These are phyloP conservation scores for Dorcoceras hygrometricum DNA, from an alignment of 257 asterid species.

Conservation along the genomic window DNA sequence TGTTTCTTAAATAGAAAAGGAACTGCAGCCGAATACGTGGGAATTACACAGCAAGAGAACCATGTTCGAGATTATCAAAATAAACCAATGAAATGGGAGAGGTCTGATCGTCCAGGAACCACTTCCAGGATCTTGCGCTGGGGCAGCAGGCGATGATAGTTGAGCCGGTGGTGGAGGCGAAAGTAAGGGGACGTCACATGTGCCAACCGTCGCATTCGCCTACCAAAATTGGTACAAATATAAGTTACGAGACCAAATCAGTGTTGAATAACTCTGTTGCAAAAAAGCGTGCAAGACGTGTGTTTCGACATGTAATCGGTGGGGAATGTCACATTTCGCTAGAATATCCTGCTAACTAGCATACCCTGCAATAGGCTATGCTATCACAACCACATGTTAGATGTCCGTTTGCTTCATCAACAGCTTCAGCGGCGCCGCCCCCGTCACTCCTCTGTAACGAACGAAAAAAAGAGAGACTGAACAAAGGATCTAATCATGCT, in stretches of 20 bases:
- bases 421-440: conserved; percentile 88
- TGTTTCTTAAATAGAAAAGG: neutral
- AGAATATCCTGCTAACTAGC: neutral
- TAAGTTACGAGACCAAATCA: neutral
- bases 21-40: conserved; percentile 4
- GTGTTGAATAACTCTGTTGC: neutral
- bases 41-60: conserved; percentile 25
- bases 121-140: conserved; percentile 25
- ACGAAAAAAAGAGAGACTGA: neutral
- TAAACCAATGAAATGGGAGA: conserved; percentile 35
- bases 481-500: neutral
- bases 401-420: conserved; percentile 87
- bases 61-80: conserved; percentile 30
- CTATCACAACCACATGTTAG: conserved; percentile 76
- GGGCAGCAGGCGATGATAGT: conserved; percentile 30
- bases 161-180: conserved; percentile 92
- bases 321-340: neutral
- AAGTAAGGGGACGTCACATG: conserved; percentile 64
- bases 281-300: neutral
- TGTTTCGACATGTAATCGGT: neutral
- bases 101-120: conserved; percentile 33
- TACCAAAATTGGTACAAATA: conserved; percentile 14
- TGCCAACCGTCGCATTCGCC: conserved; percentile 53
- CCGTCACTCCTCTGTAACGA: conserved; percentile 73
- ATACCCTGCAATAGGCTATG: conserved; percentile 85